Evolutionary conservation across 2,329 filamentous ascomycete species (phyloP).

Genomic region (Kalaharituber pfeilii): DNA sequence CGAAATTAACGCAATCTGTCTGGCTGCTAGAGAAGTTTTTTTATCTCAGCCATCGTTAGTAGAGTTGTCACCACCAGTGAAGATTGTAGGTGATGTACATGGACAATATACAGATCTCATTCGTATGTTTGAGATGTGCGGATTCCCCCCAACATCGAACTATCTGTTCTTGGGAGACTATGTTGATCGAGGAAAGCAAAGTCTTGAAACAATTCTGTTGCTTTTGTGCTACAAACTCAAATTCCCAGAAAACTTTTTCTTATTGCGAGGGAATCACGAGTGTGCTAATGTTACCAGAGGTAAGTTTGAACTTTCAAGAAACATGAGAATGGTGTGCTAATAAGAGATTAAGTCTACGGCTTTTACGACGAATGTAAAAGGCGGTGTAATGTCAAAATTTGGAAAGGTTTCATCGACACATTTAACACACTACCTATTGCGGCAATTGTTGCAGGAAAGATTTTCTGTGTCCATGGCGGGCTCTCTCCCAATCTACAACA

Average conservation of each 20-base stretch:
- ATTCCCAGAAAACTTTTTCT: slow-evolving; percentile 92
- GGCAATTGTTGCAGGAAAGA: slow-evolving; percentile 91
- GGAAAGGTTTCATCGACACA: slow-evolving; percentile 94
- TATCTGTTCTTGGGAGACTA: slow-evolving; percentile 93
- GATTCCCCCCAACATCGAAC: slow-evolving; percentile 80
- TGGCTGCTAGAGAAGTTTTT: slow-evolving; percentile 72
- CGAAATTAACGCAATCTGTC: slow-evolving; percentile 86
- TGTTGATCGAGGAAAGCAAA: slow-evolving; percentile 91
- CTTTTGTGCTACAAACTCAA: slow-evolving; percentile 94
- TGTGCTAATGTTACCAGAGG: slow-evolving; percentile 79
- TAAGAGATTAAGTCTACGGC: slow-evolving; percentile 48
- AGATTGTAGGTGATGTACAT: slow-evolving; percentile 93
- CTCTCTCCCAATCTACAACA: slow-evolving; percentile 80
- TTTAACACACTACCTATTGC: slow-evolving; percentile 94
- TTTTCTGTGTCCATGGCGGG: slow-evolving; percentile 92
- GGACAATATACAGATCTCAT: slow-evolving; percentile 94
- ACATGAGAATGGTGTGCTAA: not conserved
- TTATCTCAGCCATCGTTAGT: slow-evolving; percentile 80
- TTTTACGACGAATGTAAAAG: slow-evolving; percentile 98
- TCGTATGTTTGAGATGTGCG: slow-evolving; percentile 96
- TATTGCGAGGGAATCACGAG: slow-evolving; percentile 87
- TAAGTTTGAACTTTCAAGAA: slow-evolving; percentile 7
- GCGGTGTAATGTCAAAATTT: slow-evolving; percentile 88
- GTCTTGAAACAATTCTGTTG: slow-evolving; percentile 80
- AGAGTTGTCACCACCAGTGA: slow-evolving; percentile 85